These are phyloP conservation scores for Coniella lustricola DNA, from an alignment of 2,329 filamentous ascomycete genomes.

Conservation along the genomic window DNA sequence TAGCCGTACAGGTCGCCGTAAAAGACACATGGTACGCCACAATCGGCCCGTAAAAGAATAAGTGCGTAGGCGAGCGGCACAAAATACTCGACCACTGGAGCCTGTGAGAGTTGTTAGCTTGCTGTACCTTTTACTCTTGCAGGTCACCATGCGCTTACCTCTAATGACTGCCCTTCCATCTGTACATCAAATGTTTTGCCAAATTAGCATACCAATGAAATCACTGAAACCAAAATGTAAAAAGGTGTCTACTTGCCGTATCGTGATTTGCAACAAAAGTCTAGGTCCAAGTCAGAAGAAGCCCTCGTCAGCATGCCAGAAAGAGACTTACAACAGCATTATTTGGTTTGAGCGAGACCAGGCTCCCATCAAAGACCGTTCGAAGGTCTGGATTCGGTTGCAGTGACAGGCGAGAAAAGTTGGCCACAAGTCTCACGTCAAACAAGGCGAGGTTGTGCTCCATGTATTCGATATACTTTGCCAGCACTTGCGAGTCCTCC, in stretches of 20 bases:
- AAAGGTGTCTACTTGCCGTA: conserved; percentile 33
- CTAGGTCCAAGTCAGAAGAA: conserved; percentile 20
- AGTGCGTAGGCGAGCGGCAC: conserved; percentile 61
- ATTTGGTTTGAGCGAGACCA: conserved; percentile 44
- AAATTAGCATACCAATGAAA: too few relatives aligned
- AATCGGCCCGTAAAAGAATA: conserved; percentile 52
- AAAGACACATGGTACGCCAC: conserved; percentile 61
- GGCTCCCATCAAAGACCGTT: conserved; percentile 50
- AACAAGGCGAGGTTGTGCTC: conserved; percentile 51
- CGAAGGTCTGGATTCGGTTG: conserved; percentile 48
- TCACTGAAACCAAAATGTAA: neutral
- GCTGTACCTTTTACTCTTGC: too few relatives aligned
- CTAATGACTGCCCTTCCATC: conserved; percentile 43
- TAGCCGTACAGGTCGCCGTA: conserved; percentile 65
- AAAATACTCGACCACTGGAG: conserved; percentile 54
- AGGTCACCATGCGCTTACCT: conserved; percentile 26
- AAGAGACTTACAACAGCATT: conserved; percentile 47
- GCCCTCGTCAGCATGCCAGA: neutral
- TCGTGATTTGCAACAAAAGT: conserved; percentile 65
- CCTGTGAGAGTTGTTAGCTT: conserved; percentile 23
- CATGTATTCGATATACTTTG: conserved; percentile 50
- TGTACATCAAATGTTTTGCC: too few relatives aligned
- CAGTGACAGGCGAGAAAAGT: conserved; percentile 53
- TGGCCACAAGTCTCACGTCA: conserved; percentile 59
- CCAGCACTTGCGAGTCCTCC: conserved; percentile 47